Base-by-base conservation (phyloP, 169 alveolate genomes). In the Plasmodium cynomolgi region DNA sequence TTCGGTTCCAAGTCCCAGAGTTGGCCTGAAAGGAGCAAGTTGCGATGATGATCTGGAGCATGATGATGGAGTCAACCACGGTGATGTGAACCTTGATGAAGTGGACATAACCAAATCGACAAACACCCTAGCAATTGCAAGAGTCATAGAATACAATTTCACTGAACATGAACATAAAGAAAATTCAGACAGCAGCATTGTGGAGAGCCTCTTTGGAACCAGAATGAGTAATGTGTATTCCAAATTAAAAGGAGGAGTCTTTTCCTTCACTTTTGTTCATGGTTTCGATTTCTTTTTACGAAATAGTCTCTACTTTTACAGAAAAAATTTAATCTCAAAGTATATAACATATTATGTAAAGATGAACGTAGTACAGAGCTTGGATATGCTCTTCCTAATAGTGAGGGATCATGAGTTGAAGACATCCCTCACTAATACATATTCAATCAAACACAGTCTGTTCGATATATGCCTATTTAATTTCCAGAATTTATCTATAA, bases 381-480 rank as follows among this genome's bases (percentile, higher is more conserved):
- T 90, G 73, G 94, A 90, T 54, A 80, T 62, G 84, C n/a, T 90
- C 44, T 71, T 90, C 31, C 73, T 90, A 56, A 71, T 81, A 20
- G 90, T 90, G 50, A 41, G 90, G 74, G 84, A 90, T 68, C 72
- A 37, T 41, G 83, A 81, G 34, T 37, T 81, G 82, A 71, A 23
- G 29, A 33, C 83, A 1, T 68, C 94, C 15, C 31, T 90, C 47
- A 90, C 94, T 9, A 79, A 90, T 62, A 68, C 91, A 23, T 17
- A 62, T 58, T 50, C 94, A 26, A 81, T 90, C 31, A 90, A 90
- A 20, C 83, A 90, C 72, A 81, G 83, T 62, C 50, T 81, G 29
- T 90, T 90, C 33, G 56, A 90, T n/a, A 90, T 90, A 37, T 90
- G 94, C 37, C 23, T 90, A 34, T 90, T 80, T 71, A 79, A 81